Evolutionary conservation across 192 early-diverging fungal genomes (phyloP), one percentile per base, ranked within the genome.

Genomic region (Dissophora ornata): DNA sequence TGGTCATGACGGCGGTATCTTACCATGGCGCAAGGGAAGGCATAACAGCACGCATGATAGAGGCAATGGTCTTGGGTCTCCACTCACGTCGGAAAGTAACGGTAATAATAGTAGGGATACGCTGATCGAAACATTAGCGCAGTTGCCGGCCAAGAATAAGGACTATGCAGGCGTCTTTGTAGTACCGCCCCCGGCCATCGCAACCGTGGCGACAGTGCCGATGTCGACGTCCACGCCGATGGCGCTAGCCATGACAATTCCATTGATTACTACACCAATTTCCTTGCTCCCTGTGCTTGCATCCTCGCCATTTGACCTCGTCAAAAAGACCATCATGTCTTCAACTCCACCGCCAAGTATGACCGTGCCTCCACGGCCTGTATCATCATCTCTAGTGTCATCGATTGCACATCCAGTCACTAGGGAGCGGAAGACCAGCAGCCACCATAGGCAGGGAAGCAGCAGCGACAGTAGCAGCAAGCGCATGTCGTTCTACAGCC

Each of bases 161-260:
- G 73, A 77, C n/a, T 77, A 77, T 57, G 58, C 73, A 1, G 7
- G 41, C 8, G 45, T 77, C 15, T 67, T 77, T 41, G 46, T 64
- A 6, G 0, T 34, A 6, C 52, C 38, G 16, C 19, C 1, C 16
- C 12, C 24, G 21, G 11, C 36, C 36, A 13, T 46, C 2, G 13
- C 33, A 38, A 11, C 50, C 1, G 11, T 42, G 9, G 16, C 52
- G 36, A 46, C 25, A 0, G 15, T 36, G 22, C 12, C 58, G 30
- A 61, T 28, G 28, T 24, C 58, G 8, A 36, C 54, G 12, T 19
- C 54, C 4, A 38, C 54, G 22, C 1, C 54, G 7, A 57, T 41
- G 46, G 46, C 13, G n/a, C 9, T 21, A 22, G 9, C 46, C 21
- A 47, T 57, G 54, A 36, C 54, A 36, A n/a, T 36, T 48, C 29